Evolutionary conservation across 352 stramenopile genomes (phyloP).

Genomic region (Globisporangium orthogonon): DNA sequence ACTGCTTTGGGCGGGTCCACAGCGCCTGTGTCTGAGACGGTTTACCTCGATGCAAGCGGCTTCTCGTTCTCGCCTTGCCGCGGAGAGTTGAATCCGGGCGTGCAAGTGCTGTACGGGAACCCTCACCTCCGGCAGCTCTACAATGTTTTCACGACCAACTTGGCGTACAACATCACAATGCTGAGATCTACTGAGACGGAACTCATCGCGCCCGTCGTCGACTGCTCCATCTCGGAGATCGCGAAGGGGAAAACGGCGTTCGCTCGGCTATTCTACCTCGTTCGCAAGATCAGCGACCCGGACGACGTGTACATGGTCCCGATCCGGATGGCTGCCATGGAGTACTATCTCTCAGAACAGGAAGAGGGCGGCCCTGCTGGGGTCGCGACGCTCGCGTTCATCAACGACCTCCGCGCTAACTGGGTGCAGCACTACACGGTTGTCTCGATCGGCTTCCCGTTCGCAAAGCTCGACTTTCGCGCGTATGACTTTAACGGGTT

Average conservation of each 20-base stretch:
- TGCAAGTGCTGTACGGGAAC: conserved; percentile 23
- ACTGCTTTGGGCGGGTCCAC: conserved; percentile 16
- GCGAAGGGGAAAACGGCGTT: conserved; percentile 11
- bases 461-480: conserved; percentile 21
- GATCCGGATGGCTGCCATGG: conserved; percentile 27
- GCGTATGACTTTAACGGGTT: neutral
- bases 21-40: conserved; percentile 13
- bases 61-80: conserved; percentile 17
- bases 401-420: conserved; percentile 22
- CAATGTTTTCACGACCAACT: conserved; percentile 7
- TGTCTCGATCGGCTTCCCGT: conserved; percentile 27
- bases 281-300: conserved; percentile 18
- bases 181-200: conserved; percentile 8
- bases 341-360: conserved; percentile 26
- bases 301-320: conserved; percentile 22
- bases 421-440: conserved; percentile 17
- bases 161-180: conserved; percentile 28
- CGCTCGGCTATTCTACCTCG: conserved; percentile 29
- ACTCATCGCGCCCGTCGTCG: conserved; percentile 7
- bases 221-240: conserved; percentile 18
- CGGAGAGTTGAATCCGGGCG: neutral
- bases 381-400: conserved; percentile 20
- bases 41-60: conserved; percentile 20
- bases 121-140: conserved; percentile 23
- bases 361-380: conserved; percentile 22